Conservation (phyloP, 176 grass and related monocot genomes). For the Juncus inflexus region DNA sequence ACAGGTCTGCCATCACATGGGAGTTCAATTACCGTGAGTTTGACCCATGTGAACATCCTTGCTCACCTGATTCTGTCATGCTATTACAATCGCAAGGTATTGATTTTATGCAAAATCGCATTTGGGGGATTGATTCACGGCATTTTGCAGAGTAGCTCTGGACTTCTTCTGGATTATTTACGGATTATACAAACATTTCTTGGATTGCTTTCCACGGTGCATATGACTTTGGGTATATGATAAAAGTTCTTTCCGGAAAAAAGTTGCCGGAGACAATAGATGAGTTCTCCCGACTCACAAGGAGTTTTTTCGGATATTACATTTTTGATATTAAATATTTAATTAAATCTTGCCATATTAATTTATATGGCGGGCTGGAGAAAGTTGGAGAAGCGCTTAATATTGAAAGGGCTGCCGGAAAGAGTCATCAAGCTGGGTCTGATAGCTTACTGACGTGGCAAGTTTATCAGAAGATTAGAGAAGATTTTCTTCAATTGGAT, state of each 20-base stretch:
- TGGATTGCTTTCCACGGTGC: constrained; percentile 2
- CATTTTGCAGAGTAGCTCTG: not conserved
- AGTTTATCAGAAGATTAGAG: not conserved
- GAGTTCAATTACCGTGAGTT: not conserved
- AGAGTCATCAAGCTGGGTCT: not conserved
- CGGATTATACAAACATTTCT: not conserved
- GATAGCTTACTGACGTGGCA: not conserved
- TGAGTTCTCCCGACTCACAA: not conserved
- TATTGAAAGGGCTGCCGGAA: not conserved
- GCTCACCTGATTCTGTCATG: not conserved
- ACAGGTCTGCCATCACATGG: not conserved
- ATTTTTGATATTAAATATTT: constrained; percentile 15
- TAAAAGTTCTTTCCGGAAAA: not conserved
- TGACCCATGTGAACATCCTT: not conserved
- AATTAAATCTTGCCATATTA: not conserved
- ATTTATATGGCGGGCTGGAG: not conserved
- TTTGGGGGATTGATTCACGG: not conserved
- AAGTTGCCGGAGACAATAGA: not conserved
- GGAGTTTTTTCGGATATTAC: not conserved
- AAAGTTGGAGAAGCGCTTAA: not conserved
- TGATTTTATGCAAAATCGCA: not conserved
- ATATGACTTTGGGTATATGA: not conserved
- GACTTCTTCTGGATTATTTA: not conserved
- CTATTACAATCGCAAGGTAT: not conserved
- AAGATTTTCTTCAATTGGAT: not conserved